phyloP scores from a whole-genome alignment of 148 eudicot species.

The Talinum fruticosum region DNA sequence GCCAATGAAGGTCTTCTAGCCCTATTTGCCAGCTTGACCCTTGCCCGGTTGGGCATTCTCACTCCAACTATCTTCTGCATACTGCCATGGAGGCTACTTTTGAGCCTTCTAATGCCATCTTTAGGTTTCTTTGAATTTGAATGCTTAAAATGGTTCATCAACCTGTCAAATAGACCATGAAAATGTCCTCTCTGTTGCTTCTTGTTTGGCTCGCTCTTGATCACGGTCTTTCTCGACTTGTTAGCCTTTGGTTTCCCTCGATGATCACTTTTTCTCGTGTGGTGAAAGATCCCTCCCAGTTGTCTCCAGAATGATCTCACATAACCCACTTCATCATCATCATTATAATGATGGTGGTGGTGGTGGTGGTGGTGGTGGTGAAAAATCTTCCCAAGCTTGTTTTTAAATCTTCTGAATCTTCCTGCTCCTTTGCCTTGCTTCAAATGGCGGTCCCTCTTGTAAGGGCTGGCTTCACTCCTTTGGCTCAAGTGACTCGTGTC shows the following conservation, averaged over 20 bases:
- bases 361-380: conserved; percentile 80
- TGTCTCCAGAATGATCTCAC: conserved; percentile 33
- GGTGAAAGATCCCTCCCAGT: conserved; percentile 31
- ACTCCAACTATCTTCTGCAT: conserved; percentile 28
- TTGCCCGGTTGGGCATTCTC: conserved; percentile 36
- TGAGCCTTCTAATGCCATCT: conserved; percentile 18
- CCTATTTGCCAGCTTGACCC: conserved; percentile 34
- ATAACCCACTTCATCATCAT: conserved; percentile 19
- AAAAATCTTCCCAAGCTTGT: conserved; percentile 56
- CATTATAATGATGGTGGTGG: conserved; percentile 37
- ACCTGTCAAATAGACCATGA: conserved; percentile 40
- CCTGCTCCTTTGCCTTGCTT: conserved; percentile 28
- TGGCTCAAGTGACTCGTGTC: conserved; percentile 14
- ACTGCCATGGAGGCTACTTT: conserved; percentile 12
- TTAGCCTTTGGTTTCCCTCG: conserved; percentile 28
- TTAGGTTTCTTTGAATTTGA: conserved; percentile 47
- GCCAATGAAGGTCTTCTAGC: conserved; percentile 24
- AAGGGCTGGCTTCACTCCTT: conserved; percentile 15
- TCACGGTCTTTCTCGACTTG: conserved; percentile 32
- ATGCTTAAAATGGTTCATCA: conserved; percentile 43
- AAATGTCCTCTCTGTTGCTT: conserved; percentile 44
- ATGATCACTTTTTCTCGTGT: conserved; percentile 19
- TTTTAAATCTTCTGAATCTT: conserved; percentile 44
- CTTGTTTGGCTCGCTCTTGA: conserved; percentile 19
- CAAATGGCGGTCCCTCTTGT: conserved; percentile 2